Conservation (phyloP, 441 rosid genomes). For the Populus hybrid region DNA sequence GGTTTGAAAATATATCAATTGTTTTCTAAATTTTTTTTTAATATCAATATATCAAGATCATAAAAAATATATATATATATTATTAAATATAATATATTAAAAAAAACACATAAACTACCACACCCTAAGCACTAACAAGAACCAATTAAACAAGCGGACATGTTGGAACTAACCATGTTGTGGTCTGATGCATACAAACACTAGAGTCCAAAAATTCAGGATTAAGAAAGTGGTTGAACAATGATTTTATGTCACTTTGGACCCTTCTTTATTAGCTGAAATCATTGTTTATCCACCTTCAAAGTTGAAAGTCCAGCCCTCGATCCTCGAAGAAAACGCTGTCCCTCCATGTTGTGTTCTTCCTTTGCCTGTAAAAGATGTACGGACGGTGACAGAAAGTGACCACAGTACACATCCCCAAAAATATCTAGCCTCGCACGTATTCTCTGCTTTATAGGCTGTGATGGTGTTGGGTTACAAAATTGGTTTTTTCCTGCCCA, state of each 20-base stretch:
- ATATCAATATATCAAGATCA: too few species aligned
- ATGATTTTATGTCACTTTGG: conserved; percentile 22
- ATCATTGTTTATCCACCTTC: conserved; percentile 25
- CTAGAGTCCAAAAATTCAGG: neutral
- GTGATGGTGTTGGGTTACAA: conserved; percentile 14
- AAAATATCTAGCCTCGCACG: conserved; percentile 6
- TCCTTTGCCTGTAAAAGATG: conserved; percentile 23
- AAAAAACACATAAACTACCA: too few species aligned
- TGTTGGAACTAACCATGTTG: conserved; percentile 10
- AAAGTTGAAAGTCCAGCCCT: conserved; percentile 28
- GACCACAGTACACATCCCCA: conserved; percentile 13
- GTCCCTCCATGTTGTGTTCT: conserved; percentile 8
- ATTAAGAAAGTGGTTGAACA: conserved; percentile 14
- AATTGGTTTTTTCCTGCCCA: conserved; percentile 23
- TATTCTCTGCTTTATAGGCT: neutral
- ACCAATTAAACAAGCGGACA: neutral
- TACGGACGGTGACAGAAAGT: conserved; percentile 33
- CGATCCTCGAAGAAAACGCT: neutral
- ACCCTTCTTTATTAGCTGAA: conserved; percentile 27
- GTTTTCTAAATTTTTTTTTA: too few species aligned
- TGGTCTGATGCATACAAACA: conserved; percentile 7
- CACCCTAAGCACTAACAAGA: too few species aligned
- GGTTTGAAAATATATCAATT: too few species aligned
- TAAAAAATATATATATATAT: too few species aligned
- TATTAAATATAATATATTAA: too few species aligned